Evolutionary conservation across 306 rosid species (phyloP).

Genomic region (Fragaria vesca): DNA sequence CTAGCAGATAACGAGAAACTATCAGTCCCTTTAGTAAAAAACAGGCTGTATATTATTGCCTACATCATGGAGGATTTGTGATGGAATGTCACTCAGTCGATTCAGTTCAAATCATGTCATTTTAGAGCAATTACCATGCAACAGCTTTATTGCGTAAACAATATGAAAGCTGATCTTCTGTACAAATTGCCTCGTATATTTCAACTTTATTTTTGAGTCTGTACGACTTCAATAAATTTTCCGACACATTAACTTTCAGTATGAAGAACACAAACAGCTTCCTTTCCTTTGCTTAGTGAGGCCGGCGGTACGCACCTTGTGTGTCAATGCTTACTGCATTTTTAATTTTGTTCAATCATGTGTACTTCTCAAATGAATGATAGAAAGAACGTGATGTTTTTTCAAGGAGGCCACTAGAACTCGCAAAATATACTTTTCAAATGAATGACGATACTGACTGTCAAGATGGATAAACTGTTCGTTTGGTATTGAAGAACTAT

Average conservation of each 20-base stretch:
- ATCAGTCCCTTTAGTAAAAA: neutral
- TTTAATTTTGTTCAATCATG: neutral
- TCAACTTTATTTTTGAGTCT: neutral
- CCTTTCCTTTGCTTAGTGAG: neutral
- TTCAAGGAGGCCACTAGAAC: neutral
- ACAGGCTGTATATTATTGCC: neutral
- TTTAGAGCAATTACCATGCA: neutral
- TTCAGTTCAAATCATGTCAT: neutral
- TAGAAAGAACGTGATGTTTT: neutral
- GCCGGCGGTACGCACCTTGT: neutral
- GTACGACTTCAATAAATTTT: neutral
- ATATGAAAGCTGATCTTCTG: neutral
- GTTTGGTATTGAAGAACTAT: neutral
- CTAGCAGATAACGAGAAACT: neutral
- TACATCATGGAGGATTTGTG: neutral
- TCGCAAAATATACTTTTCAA: neutral
- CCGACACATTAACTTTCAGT: neutral
- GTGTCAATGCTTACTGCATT: neutral
- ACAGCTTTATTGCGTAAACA: neutral
- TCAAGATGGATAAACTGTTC: neutral
- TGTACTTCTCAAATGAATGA: too few relatives aligned
- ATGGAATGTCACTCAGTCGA: neutral
- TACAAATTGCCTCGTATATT: neutral
- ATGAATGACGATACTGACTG: neutral
- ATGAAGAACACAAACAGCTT: neutral